phyloP scores from a whole-genome alignment of 345 rosid genomes.

The Gossypium arboreum region DNA sequence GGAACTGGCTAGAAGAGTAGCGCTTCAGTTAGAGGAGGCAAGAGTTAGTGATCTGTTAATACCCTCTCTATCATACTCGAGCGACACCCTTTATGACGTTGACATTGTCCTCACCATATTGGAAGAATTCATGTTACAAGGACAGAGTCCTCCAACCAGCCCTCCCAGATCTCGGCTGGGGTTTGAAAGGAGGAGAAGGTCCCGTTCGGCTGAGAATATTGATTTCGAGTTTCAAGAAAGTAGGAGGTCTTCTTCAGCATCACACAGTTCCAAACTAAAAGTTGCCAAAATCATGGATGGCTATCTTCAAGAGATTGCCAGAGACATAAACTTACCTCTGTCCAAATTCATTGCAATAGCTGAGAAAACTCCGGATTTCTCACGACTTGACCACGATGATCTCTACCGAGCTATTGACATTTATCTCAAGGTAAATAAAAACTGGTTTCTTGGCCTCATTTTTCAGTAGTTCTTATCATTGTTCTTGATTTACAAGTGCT shows the following conservation, averaged over 20 bases:
- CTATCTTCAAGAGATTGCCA: constrained; percentile 76
- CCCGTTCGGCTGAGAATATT: constrained; percentile 87
- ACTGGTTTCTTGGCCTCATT: background rate
- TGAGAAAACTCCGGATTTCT: constrained; percentile 76
- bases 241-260: constrained; percentile 93
- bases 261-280: constrained; percentile 88
- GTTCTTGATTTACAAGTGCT: background rate
- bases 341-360: constrained; percentile 75
- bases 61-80: constrained; percentile 51
- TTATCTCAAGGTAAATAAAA: constrained; percentile 73
- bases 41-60: constrained; percentile 67
- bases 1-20: constrained; percentile 79
- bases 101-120: constrained; percentile 67
- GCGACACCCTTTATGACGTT: constrained; percentile 57
- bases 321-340: constrained; percentile 66
- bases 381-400: constrained; percentile 86
- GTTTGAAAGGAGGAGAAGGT: constrained; percentile 77
- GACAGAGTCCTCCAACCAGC: constrained; percentile 92
- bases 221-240: constrained; percentile 80
- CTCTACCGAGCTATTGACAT: constrained; percentile 92
- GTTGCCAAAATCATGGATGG: constrained; percentile 93
- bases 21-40: constrained; percentile 90
- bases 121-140: constrained; percentile 85
- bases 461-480: background rate
- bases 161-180: constrained; percentile 72